These are phyloP conservation scores for Pseudoperonospora humuli DNA, from an alignment of 352 stramenopile species.

Conservation along the genomic window DNA sequence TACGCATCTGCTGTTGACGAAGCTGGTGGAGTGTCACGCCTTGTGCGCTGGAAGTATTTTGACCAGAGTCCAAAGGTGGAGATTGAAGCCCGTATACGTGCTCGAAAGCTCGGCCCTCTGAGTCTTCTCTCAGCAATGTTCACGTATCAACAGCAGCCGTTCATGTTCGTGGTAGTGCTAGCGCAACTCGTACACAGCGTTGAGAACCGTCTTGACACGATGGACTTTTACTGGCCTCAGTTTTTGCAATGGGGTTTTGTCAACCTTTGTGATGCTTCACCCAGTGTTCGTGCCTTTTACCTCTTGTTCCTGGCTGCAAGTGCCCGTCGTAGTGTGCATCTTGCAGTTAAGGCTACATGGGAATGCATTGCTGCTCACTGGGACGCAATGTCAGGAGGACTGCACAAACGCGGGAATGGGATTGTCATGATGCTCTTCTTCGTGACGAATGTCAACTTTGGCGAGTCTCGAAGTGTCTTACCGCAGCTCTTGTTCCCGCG, in stretches of 20 bases:
- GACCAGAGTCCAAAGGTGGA: conserved; percentile 38
- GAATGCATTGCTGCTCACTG: conserved; percentile 58
- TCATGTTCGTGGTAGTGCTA: conserved; percentile 62
- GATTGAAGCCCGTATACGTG: conserved; percentile 33
- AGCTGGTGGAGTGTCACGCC: conserved; percentile 37
- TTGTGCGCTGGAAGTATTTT: conserved; percentile 52
- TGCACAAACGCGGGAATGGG: conserved; percentile 34
- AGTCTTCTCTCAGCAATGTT: conserved; percentile 54
- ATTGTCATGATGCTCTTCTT: conserved; percentile 61
- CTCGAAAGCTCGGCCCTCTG: conserved; percentile 34
- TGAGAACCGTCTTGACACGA: conserved; percentile 42
- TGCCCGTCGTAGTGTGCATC: conserved; percentile 40
- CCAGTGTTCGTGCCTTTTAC: conserved; percentile 55
- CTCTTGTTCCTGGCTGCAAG: conserved; percentile 50
- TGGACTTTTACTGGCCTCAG: conserved; percentile 68
- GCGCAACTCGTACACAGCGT: conserved; percentile 52
- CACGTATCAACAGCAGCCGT: conserved; percentile 58
- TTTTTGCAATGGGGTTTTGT: conserved; percentile 61
- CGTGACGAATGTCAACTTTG: conserved; percentile 52
- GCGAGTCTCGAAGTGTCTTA: conserved; percentile 33
- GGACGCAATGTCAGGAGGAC: conserved; percentile 40
- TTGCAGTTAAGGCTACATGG: conserved; percentile 54
- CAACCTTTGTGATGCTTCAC: conserved; percentile 31
- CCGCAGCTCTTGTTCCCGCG: conserved; percentile 37
- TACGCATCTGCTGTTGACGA: conserved; percentile 36